Conservation (phyloP, 2,329 filamentous ascomycete species). For the Cordyceps militaris region DNA sequence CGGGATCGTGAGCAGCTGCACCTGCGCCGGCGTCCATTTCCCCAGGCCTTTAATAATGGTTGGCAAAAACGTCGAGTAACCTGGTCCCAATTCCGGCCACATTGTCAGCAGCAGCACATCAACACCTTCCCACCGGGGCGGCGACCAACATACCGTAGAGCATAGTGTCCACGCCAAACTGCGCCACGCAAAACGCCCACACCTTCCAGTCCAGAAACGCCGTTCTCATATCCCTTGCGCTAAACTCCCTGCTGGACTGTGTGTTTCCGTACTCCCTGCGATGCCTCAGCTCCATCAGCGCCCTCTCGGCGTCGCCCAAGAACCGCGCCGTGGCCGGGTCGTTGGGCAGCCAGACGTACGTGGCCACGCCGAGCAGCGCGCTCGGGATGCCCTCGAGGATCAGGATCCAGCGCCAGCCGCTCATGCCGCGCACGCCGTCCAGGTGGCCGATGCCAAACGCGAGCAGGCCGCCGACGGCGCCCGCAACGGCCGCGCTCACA, state of each 20-base stretch:
- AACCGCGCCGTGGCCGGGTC: conserved; percentile 50
- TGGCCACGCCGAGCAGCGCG: conserved; percentile 27
- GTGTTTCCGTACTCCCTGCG: conserved; percentile 41
- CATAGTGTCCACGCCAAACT: conserved; percentile 71
- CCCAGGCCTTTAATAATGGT: conserved; percentile 70
- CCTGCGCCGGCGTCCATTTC: conserved; percentile 52
- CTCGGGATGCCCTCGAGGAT: conserved; percentile 45
- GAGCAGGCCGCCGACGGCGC: conserved; percentile 64
- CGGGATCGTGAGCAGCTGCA: conserved; percentile 71
- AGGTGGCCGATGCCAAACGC: conserved; percentile 69
- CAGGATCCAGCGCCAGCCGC: conserved; percentile 68
- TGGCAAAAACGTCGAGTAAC: conserved; percentile 70
- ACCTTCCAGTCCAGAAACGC: conserved; percentile 71
- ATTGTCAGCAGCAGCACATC: neutral
- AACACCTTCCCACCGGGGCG: neutral
- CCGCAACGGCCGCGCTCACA: conserved; percentile 61
- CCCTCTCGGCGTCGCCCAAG: conserved; percentile 51
- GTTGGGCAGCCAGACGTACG: conserved; percentile 30
- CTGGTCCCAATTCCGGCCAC: conserved; percentile 25
- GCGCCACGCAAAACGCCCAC: conserved; percentile 60
- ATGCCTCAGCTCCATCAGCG: conserved; percentile 48
- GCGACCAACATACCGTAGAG: conserved; percentile 49
- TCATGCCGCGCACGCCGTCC: conserved; percentile 56
- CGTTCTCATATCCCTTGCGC: conserved; percentile 54
- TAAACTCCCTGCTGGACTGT: conserved; percentile 37